A percentile compares a stretch with the other conserved stretches of the same genome.
These are phyloP conservation scores for Pachysolen tannophilus DNA, from an alignment of 805 yeast species.

Conservation along the genomic window DNA sequence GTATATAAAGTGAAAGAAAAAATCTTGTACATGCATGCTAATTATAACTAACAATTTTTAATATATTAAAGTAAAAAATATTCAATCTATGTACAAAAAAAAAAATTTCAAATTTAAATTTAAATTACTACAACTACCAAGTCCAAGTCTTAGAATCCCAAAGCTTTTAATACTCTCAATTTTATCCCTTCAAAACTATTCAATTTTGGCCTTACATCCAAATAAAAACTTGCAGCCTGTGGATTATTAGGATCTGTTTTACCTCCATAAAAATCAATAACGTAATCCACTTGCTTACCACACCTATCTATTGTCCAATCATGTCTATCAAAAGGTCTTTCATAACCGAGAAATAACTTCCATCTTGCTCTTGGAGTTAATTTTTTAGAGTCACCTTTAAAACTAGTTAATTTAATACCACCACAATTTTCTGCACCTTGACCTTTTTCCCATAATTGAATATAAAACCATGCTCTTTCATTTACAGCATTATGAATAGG, in stretches of 20 bases:
- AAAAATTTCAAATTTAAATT: too few species aligned
- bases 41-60: too few species aligned
- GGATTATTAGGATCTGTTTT: constrained; percentile 37
- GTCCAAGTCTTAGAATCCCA: constrained; percentile 43
- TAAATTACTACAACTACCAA: too few species aligned
- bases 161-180: constrained; percentile 55
- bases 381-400: constrained; percentile 82
- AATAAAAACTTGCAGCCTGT: constrained; percentile 51
- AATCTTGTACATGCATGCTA: too few species aligned
- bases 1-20: too few species aligned
- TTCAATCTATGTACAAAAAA: too few species aligned
- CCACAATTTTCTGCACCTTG: constrained; percentile 63
- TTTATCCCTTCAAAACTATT: constrained; percentile 74
- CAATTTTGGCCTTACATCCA: constrained; percentile 91
- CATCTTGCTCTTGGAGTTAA: constrained; percentile 84
- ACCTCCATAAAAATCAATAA: constrained; percentile 81
- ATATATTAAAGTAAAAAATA: too few species aligned
- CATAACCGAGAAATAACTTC: constrained; percentile 55
- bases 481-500: constrained; percentile 93
- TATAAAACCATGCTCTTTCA: constrained; percentile 86
- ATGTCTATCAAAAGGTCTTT: constrained; percentile 89
- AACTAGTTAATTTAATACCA: constrained; percentile 76
- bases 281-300: constrained; percentile 79
- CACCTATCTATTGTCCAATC: constrained; percentile 90
- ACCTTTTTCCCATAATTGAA: constrained; percentile 70